These are phyloP conservation scores for Pilatotrama ljubarskyi DNA, from an alignment of 768 basidiomycete genomes.

Conservation along the genomic window DNA sequence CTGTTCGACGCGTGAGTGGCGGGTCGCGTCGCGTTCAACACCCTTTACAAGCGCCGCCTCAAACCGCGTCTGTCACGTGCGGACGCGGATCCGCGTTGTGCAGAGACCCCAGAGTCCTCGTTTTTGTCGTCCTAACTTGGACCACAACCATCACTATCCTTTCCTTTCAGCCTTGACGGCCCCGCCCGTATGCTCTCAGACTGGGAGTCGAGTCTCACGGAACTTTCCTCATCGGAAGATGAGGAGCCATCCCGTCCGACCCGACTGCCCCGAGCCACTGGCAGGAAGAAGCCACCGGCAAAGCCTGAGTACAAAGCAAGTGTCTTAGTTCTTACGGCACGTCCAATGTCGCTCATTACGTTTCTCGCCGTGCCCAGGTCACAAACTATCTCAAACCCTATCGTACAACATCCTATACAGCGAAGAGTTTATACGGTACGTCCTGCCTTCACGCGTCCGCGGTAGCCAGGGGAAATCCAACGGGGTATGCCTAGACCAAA, in stretches of 20 bases:
- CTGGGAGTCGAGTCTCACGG: slow-evolving; percentile 48
- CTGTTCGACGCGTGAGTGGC: slow-evolving; percentile 18
- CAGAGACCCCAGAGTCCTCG: background rate
- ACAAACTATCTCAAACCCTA: slow-evolving; percentile 38
- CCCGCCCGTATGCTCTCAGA: slow-evolving; percentile 33
- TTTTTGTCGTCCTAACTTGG: background rate
- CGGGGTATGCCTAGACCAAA: slow-evolving; percentile 41
- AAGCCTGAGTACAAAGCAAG: slow-evolving; percentile 31
- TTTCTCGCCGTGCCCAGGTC: slow-evolving; percentile 16
- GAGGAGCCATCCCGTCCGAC: slow-evolving; percentile 32
- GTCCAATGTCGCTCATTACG: slow-evolving; percentile 5
- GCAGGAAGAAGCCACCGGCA: slow-evolving; percentile 25
- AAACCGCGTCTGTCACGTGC: slow-evolving; percentile 10
- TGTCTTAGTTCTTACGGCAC: slow-evolving; percentile 10
- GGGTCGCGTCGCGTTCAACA: slow-evolving; percentile 20
- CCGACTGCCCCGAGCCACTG: slow-evolving; percentile 11
- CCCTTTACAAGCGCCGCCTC: background rate
- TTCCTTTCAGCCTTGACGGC: background rate
- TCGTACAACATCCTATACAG: slow-evolving; percentile 42
- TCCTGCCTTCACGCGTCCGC: background rate
- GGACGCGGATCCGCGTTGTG: background rate
- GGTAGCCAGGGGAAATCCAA: background rate
- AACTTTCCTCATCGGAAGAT: slow-evolving; percentile 44
- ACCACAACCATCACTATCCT: background rate
- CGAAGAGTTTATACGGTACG: slow-evolving; percentile 47